A percentile compares a stretch with the other conserved stretches of the same genome.
Conservation (phyloP, 75 land plant genomes). For the Selaginella tamariscina region DNA sequence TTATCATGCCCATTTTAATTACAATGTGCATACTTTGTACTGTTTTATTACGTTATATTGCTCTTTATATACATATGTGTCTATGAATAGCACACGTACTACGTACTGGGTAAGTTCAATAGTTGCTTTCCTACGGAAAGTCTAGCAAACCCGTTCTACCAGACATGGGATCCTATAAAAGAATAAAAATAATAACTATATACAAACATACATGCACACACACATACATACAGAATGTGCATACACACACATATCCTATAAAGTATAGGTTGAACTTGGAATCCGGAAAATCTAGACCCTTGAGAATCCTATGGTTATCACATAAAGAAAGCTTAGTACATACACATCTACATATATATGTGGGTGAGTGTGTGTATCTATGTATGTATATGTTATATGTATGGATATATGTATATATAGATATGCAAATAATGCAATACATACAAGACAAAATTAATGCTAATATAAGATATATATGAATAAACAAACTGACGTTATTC, state of each 20-base stretch:
- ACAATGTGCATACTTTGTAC: too few species aligned
- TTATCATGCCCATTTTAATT: too few species aligned
- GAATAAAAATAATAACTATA: background rate
- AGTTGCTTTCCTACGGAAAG: constrained; percentile 61
- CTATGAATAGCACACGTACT: too few species aligned
- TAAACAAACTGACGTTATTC: constrained; percentile 70
- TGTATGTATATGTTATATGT: too few species aligned
- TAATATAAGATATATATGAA: background rate
- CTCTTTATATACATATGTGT: too few species aligned
- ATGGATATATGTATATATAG: too few species aligned
- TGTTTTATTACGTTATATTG: too few species aligned
- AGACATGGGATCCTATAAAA: constrained; percentile 41
- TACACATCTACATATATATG: too few species aligned
- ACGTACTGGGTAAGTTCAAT: constrained; percentile 96
- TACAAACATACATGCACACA: background rate
- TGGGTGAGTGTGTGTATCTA: too few species aligned
- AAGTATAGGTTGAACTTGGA: constrained; percentile 87
- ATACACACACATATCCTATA: constrained; percentile 77
- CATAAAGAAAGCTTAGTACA: too few species aligned
- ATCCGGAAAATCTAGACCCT: constrained; percentile 79
- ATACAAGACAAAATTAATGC: background rate
- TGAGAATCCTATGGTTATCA: constrained; percentile 53
- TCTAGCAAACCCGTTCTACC: constrained; percentile 51
- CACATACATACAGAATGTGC: background rate
- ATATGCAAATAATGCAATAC: too few species aligned